Base-by-base conservation (phyloP, 139 green algal genomes). In the Mesostigma viride region DNA sequence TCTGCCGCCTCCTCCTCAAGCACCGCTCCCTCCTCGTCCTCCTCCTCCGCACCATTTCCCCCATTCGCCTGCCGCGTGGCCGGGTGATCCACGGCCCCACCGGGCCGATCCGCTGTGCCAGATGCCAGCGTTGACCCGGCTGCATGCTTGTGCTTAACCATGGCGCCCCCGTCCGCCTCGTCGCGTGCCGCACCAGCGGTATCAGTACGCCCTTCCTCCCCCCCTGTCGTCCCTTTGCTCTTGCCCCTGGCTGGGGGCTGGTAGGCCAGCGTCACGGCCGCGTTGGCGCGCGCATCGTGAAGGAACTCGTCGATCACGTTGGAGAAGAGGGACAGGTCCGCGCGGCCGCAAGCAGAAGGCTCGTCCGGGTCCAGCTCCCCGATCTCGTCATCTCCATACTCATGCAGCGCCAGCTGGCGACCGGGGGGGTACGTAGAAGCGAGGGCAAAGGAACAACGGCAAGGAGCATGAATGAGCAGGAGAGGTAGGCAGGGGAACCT, bases 271-370 rank as follows among this genome's bases (percentile, higher is more conserved):
- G 58, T 35, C 32, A 35, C 4, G 63, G 26, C 20, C 35, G 2
- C 3, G 28, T 59, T n/a, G 36, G 36, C 31, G 20, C 27, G 57
- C 6, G 34, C 40, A 51, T 51, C 46, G 28, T 83, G 67, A 35
- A 93, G 68, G 66, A 94, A 95, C 62, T 94, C 79, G 65, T 92
- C 77, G 64, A 95, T 61, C 35, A 93, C 47, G 56, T 62, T 58
- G 1, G 65, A 72, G 70, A 88, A 91, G 22, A 69, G 40, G 28
- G 67, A 70, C n/a, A 76, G 60, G 35, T 81, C 77, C 44, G 72
- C 76, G 40, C 62, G 64, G 27, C 68, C 73, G 2, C 46, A 34
- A 11, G 30, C 36, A 27, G 46, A 68, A 31, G 72, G 47, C 22
- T 75, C 72, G 2, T 80, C 80, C 17, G 88, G 82, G 2, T 88